Conservation (phyloP, 805 yeast genomes). For the Lipomyces starkeyi region DNA sequence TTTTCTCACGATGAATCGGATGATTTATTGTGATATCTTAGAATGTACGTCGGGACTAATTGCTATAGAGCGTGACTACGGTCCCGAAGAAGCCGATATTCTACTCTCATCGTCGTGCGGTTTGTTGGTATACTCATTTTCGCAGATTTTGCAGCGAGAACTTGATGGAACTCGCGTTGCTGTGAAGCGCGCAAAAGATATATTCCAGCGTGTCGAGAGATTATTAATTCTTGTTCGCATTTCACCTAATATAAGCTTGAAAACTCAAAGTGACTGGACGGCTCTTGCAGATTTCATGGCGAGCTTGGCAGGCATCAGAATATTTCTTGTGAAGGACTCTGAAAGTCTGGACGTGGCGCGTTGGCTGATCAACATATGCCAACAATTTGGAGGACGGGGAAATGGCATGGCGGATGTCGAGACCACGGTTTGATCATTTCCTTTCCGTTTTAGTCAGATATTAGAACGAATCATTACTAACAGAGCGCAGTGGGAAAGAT, state of each 20-base stretch:
- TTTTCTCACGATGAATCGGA: slow-evolving; percentile 8
- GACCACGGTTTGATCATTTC: slow-evolving; percentile 25
- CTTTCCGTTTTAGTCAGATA: not conserved
- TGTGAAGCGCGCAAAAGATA: slow-evolving; percentile 3
- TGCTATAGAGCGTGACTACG: slow-evolving; percentile 30
- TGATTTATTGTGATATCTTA: slow-evolving; percentile 6
- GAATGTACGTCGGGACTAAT: slow-evolving; percentile 9
- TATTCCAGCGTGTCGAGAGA: slow-evolving; percentile 6
- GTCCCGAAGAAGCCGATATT: slow-evolving; percentile 19
- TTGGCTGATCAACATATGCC: slow-evolving; percentile 12
- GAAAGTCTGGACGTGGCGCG: slow-evolving; percentile 1
- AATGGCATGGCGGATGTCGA: slow-evolving; percentile 28
- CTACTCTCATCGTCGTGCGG: slow-evolving; percentile 17
- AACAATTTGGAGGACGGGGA: slow-evolving; percentile 20
- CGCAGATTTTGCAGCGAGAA: slow-evolving; percentile 20
- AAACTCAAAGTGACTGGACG: slow-evolving; percentile 16
- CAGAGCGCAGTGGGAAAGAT: slow-evolving; percentile 25
- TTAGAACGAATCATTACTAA: not conserved
- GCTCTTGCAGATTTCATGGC: slow-evolving; percentile 22
- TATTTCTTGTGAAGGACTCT: not conserved
- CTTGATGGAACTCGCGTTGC: slow-evolving; percentile 13
- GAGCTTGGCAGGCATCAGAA: slow-evolving; percentile 8
- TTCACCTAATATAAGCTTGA: not conserved
- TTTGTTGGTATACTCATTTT: slow-evolving; percentile 10
- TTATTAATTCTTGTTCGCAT: slow-evolving; percentile 12